phyloP scores from a whole-genome alignment of 176 grass and related monocot species.

The Avena sativa region DNA sequence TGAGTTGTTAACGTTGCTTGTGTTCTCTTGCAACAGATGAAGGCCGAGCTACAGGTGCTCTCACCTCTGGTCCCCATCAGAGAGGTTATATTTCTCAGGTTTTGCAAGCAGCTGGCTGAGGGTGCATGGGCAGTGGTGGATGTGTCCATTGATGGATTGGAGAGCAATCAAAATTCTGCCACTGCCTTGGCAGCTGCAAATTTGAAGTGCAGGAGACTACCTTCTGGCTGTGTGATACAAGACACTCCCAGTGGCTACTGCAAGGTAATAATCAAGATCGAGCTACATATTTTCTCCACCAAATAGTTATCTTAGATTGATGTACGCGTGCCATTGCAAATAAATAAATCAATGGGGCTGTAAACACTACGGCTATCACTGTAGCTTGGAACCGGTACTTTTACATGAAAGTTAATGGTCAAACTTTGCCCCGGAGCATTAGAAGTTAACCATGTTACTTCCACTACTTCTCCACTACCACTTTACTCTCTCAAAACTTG shows the following conservation, averaged over 20 bases:
- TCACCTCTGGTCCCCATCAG: conserved; percentile 86
- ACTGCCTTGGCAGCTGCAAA: conserved; percentile 44
- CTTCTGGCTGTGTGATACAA: conserved; percentile 91
- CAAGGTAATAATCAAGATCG: conserved; percentile 58
- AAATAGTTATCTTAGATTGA: neutral
- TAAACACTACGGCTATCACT: conserved; percentile 11
- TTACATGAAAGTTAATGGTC: conserved; percentile 41
- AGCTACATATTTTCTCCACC: neutral
- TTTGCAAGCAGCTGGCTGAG: conserved; percentile 86
- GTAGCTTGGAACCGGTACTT: conserved; percentile 20
- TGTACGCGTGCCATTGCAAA: neutral
- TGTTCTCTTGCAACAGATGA: conserved; percentile 66
- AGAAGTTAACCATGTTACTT: conserved; percentile 45
- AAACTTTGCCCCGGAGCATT: conserved; percentile 31
- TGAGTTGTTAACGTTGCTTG: conserved; percentile 16
- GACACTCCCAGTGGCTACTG: conserved; percentile 92
- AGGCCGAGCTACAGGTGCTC: conserved; percentile 91
- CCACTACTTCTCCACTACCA: conserved; percentile 61
- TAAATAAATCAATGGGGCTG: neutral
- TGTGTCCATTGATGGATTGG: conserved; percentile 74
- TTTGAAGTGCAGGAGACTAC: conserved; percentile 72
- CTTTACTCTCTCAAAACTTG: conserved; percentile 44
- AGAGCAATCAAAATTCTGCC: conserved; percentile 59
- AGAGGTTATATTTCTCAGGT: conserved; percentile 85
- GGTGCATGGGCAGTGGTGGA: conserved; percentile 88